Base-by-base conservation (phyloP, 345 rosid species). In the Gossypium longicalyx region DNA sequence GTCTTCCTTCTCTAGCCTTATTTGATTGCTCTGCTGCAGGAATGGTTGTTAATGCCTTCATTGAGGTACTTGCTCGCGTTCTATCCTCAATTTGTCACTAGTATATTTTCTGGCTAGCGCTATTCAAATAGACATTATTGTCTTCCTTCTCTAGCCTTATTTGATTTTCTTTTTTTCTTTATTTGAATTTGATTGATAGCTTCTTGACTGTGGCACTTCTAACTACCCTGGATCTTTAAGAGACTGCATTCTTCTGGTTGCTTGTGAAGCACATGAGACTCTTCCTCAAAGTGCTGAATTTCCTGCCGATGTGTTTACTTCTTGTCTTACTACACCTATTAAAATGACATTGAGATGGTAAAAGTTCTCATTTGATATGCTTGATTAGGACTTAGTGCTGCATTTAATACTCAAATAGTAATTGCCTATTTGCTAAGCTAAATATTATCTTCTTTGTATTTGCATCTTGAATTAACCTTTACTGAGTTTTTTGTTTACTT, bases 221-320 rank as follows among this genome's bases (percentile, higher is more conserved):
- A 86, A 83, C 71, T 76, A 85, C 68, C 70, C 92, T 80, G 98
- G 95, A 72, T 83, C 97, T 47, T 66, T 83, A 61, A 83, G 87
- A 86, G 98, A 96, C 81, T 96, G 98, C 83, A 96, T 96, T 82
- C 75, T 96, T 76, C 98, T 96, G 63, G 99, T 97, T 79, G 98
- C 99, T 64, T 96, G 99, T 85, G 98, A 93, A 85, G 97, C 94
- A 44, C 99, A 91, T n/a, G 99, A 96, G 87, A 91, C 97, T 47
- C 97, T 96, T 79, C 98, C 99, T 52, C 99, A 93, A 83, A 93
- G 97, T 86, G 87, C 82, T 69, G 99, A 93, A 73, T 96, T 93
- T 83, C 99, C 99, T 75, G 99, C 98, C 74, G 98, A 96, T 80
- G 93, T 96, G 75, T 96, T 96, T 74, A 96, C 99, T 73, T 87